A percentile compares a stretch with the other conserved stretches of the same genome.
Evolutionary conservation across 257 asterid genomes (phyloP).

Genomic region (Ajuga chamaepitys): DNA sequence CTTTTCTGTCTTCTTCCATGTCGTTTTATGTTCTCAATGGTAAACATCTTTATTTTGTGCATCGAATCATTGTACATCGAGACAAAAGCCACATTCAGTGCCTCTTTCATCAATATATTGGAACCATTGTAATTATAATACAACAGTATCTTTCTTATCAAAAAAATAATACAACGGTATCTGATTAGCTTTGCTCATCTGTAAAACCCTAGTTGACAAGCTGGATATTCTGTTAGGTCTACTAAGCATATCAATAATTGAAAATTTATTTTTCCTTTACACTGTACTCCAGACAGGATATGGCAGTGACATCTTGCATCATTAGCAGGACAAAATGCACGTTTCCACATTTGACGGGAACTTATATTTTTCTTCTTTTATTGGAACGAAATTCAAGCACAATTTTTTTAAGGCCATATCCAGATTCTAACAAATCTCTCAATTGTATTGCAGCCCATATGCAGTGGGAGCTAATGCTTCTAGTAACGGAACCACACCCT

Average conservation of each 20-base stretch:
- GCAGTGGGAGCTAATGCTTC: slow-evolving; percentile 41
- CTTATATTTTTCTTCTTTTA: background rate
- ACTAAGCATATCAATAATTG: background rate
- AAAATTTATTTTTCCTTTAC: background rate
- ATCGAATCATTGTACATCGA: background rate
- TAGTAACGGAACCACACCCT: slow-evolving; percentile 38
- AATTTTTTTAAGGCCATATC: too few relatives aligned
- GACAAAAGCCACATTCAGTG: background rate
- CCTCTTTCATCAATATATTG: background rate
- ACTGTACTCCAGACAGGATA: background rate
- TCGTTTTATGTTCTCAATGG: background rate
- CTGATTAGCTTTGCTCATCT: background rate
- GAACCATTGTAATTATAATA: background rate
- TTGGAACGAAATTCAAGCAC: background rate
- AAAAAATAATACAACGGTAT: background rate
- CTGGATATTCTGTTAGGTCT: background rate
- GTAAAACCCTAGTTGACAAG: background rate
- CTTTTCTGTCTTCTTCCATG: too few relatives aligned
- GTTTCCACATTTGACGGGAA: background rate
- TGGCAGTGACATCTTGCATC: background rate
- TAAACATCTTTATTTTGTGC: background rate
- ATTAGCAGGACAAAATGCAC: background rate
- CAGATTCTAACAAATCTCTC: too few relatives aligned
- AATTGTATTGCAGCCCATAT: slow-evolving; percentile 49
- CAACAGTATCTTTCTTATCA: background rate